phyloP scores from a whole-genome alignment of 768 basidiomycete species.

The Phlebiopsis flavidoalba region DNA sequence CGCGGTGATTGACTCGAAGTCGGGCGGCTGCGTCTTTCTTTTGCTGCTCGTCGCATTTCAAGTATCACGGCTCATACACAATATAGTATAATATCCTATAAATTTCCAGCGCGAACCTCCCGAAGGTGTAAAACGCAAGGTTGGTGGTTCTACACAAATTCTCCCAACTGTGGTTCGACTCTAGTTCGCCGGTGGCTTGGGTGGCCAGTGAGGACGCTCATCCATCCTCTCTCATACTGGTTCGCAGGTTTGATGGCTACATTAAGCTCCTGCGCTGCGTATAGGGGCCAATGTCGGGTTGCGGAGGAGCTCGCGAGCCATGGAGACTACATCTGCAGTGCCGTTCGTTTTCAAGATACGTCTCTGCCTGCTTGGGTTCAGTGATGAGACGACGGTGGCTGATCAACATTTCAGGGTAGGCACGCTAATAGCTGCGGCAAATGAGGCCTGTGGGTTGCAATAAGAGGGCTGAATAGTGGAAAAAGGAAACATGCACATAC shows the following conservation, averaged over 20 bases:
- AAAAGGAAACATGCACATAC: conserved; percentile 22
- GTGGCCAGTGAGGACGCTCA: not conserved
- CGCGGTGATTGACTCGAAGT: too few relatives aligned
- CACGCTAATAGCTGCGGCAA: conserved; percentile 60
- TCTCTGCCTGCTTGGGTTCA: conserved; percentile 50
- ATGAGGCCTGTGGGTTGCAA: conserved; percentile 44
- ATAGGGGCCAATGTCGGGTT: conserved; percentile 61
- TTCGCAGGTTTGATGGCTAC: conserved; percentile 63
- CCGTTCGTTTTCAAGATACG: conserved; percentile 57
- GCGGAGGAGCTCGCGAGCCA: conserved; percentile 64
- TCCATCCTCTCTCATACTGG: conserved; percentile 66
- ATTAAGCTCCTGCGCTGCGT: conserved; percentile 58
- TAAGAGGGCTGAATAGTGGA: not conserved
- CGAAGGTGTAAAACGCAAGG: too few relatives aligned
- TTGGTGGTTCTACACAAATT: too few relatives aligned
- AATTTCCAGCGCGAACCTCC: too few relatives aligned
- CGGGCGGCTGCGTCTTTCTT: too few relatives aligned
- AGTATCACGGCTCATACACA: too few relatives aligned
- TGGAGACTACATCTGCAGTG: conserved; percentile 62
- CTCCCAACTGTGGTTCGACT: too few relatives aligned
- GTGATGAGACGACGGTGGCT: conserved; percentile 72
- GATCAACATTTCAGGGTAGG: conserved; percentile 47
- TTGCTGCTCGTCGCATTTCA: too few relatives aligned
- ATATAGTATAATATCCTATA: too few relatives aligned
- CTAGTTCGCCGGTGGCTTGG: not conserved